Conservation (phyloP, 495 filamentous ascomycete species). For the Neurospora sp. region DNA sequence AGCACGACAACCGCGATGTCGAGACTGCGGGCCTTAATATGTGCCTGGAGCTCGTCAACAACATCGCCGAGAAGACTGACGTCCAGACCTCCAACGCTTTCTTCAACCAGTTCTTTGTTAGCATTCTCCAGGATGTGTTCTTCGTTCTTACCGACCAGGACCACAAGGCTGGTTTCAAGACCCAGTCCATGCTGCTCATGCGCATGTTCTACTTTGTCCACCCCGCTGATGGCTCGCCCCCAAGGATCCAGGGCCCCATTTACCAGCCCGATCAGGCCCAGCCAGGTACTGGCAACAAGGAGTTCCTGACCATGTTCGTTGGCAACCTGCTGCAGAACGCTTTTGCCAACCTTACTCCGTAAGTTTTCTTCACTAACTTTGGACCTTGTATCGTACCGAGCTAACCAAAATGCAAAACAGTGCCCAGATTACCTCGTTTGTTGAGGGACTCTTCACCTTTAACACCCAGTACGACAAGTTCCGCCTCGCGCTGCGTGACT, state of each 20-base stretch:
- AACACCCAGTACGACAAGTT: slow-evolving; percentile 80
- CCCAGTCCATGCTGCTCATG: slow-evolving; percentile 83
- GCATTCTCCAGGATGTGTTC: slow-evolving; percentile 95
- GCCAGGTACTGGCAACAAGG: slow-evolving; percentile 71
- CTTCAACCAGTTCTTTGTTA: slow-evolving; percentile 93
- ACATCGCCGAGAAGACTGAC: slow-evolving; percentile 87
- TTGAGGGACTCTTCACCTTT: slow-evolving; percentile 70
- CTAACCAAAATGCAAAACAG: slow-evolving; percentile 40
- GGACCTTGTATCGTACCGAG: not conserved
- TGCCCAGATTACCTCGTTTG: slow-evolving; percentile 78
- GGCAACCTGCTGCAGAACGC: slow-evolving; percentile 77
- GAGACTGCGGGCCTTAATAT: slow-evolving; percentile 97
- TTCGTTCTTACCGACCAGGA: slow-evolving; percentile 96
- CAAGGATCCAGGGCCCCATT: slow-evolving; percentile 85
- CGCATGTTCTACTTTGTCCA: slow-evolving; percentile 92
- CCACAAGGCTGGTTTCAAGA: slow-evolving; percentile 98
- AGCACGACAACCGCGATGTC: slow-evolving; percentile 97
- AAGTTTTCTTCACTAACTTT: slow-evolving; percentile 30
- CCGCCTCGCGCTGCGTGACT: slow-evolving; percentile 89
- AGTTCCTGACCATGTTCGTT: slow-evolving; percentile 82
- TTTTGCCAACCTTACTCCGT: slow-evolving; percentile 88
- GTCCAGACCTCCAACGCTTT: slow-evolving; percentile 77
- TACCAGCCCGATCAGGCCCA: slow-evolving; percentile 75
- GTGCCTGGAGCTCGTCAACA: slow-evolving; percentile 96
- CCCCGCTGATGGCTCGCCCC: slow-evolving; percentile 46